These are phyloP conservation scores for Phellopilus nigrolimitatus DNA, from an alignment of 1,284 basidiomycete genomes.

Conservation along the genomic window DNA sequence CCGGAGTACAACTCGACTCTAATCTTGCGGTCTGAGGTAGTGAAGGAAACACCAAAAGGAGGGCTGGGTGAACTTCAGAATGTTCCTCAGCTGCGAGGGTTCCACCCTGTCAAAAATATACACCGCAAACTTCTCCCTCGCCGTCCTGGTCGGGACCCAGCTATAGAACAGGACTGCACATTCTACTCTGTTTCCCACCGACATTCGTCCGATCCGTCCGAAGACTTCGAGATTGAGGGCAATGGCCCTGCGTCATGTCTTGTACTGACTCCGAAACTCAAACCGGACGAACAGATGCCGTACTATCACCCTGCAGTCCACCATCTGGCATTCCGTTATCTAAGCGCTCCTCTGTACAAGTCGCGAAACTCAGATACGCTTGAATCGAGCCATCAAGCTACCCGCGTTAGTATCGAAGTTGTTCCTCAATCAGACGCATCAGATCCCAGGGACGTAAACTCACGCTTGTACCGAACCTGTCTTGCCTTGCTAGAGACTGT, in stretches of 20 bases:
- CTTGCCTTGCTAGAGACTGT: conserved; percentile 77
- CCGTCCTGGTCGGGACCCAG: conserved; percentile 61
- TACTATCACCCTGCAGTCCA: conserved; percentile 77
- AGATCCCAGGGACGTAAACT: conserved; percentile 39
- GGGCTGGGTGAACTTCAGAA: conserved; percentile 27
- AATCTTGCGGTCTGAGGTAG: conserved; percentile 69
- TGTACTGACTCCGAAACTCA: conserved; percentile 58
- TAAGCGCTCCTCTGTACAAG: conserved; percentile 31
- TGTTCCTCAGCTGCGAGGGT: conserved; percentile 39
- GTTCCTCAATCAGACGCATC: conserved; percentile 49
- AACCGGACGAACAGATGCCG: conserved; percentile 45
- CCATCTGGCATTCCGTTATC: conserved; percentile 70
- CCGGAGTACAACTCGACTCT: conserved; percentile 83
- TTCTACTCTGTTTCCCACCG: conserved; percentile 39
- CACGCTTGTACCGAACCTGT: conserved; percentile 75
- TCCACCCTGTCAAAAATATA: conserved; percentile 41
- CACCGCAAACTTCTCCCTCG: conserved; percentile 65
- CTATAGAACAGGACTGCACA: conserved; percentile 73
- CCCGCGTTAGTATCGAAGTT: conserved; percentile 46
- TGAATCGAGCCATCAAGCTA: conserved; percentile 10
- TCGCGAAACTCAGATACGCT: conserved; percentile 20
- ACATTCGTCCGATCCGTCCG: not conserved
- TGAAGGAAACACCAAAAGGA: conserved; percentile 42
- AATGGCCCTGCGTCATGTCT: conserved; percentile 38
- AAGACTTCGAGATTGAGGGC: conserved; percentile 23